These are phyloP conservation scores for Lasiosphaeris hirsuta DNA, from an alignment of 495 filamentous ascomycete genomes.

Conservation along the genomic window DNA sequence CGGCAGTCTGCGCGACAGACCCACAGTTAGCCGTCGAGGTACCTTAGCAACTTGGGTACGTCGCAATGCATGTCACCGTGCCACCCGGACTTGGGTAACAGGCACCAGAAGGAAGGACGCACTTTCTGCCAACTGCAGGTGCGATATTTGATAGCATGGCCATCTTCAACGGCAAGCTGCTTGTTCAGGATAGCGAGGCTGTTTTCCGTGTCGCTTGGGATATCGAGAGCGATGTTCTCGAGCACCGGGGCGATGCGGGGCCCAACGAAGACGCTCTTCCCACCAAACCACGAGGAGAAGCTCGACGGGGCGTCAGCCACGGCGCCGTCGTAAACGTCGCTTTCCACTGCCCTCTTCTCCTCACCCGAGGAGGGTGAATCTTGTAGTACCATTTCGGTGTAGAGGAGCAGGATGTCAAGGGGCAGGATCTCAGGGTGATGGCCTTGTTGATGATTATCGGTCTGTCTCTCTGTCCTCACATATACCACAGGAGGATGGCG, in stretches of 20 bases:
- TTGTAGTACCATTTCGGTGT: no score
- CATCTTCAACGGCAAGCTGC: slow-evolving; percentile 76
- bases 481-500: no score
- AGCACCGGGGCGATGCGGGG: slow-evolving; percentile 46
- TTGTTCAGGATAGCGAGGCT: slow-evolving; percentile 55
- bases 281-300: slow-evolving; percentile 33
- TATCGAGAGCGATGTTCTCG: slow-evolving; percentile 26
- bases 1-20: slow-evolving; percentile 59
- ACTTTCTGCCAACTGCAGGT: slow-evolving; percentile 92
- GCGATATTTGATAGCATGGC: slow-evolving; percentile 77
- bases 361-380: neutral
- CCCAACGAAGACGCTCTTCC: slow-evolving; percentile 32
- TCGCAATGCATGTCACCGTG: no score
- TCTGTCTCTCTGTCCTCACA: no score
- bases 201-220: slow-evolving; percentile 39
- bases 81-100: neutral
- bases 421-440: no score
- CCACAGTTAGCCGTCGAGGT: neutral
- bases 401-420: no score
- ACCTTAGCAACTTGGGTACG: no score
- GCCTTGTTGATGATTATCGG: no score
- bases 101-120: slow-evolving; percentile 12
- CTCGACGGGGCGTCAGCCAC: neutral
- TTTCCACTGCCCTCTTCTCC: neutral
- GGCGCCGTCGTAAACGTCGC: neutral